A percentile compares a stretch with the other conserved stretches of the same genome.
phyloP scores from a whole-genome alignment of 129 eudicot species.

The Pittosporum tobira region DNA sequence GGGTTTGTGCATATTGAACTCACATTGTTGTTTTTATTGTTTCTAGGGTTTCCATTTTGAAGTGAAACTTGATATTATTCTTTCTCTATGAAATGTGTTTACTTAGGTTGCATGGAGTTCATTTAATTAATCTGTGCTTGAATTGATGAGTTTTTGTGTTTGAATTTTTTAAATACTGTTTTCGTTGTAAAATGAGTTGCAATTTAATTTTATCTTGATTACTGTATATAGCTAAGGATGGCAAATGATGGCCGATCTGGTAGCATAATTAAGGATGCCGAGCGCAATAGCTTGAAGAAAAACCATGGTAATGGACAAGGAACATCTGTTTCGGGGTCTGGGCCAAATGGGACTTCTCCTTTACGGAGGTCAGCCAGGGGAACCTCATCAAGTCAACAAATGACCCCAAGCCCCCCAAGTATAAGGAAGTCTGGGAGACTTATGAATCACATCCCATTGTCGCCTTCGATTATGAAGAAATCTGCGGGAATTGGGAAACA shows the following conservation, averaged over 20 bases:
- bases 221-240: conserved; percentile 16
- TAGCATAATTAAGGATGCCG: conserved; percentile 29
- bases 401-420: conserved; percentile 24
- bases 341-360: conserved; percentile 20
- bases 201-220: background rate
- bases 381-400: conserved; percentile 31
- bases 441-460: conserved; percentile 25
- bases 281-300: conserved; percentile 24
- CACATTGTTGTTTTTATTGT: no score
- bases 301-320: conserved; percentile 16
- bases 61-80: no score
- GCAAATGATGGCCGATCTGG: conserved; percentile 33
- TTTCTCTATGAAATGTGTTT: no score
- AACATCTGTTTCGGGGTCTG: conserved; percentile 20
- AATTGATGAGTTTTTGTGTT: no score
- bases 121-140: no score
- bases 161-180: no score
- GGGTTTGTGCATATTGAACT: no score
- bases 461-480: conserved; percentile 29
- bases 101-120: no score
- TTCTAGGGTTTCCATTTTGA: no score
- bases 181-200: no score
- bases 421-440: conserved; percentile 53
- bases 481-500: conserved; percentile 34
- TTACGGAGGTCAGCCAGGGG: conserved; percentile 42